Evolutionary conservation across 1,284 basidiomycete genomes (phyloP), one percentile per base, ranked within the genome.

Genomic region (Veloboletus limbatus): DNA sequence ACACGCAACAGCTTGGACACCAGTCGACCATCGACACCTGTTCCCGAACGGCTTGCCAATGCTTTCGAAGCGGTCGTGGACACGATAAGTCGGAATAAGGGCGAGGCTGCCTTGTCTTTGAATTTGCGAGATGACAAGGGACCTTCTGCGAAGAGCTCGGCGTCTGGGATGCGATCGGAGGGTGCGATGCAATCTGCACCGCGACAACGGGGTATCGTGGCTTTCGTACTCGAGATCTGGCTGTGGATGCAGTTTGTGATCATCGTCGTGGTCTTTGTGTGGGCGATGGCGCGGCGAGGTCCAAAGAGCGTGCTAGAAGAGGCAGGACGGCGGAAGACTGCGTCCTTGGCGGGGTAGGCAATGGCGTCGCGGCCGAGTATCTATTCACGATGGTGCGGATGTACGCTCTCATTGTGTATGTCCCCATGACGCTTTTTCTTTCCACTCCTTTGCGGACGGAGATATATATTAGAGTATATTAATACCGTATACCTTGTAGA

Each of bases 231-330:
- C 34, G 82, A 87, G 66, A 59, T 85, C 18, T 90, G 88, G 88
- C 63, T 90, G 47, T 88, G 87, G 86, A 61, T 88, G 43, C 87
- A 90, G 64, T 89, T 90, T 59, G 69, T 62, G 8, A 72, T 88
- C 49, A 79, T 90, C 51, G 74, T 90, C 20, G 48, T 82, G 33
- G 80, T 89, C 37, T 89, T 90, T 62, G 61, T 90, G 47, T 89
- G 79, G 74, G 77, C 83, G 30, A 85, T 89, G 82, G 85, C 85
- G 48, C 79, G 73, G 63, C 74, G 78, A 22, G 88, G 87, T 7
- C 87, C 87, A 2, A 82, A 81, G 69, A 75, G 75, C 42, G 77
- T 89, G 38, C 56, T 89, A 47, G 69, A 70, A 30, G 76, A 80
- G 51, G 73, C 75, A 13, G 76, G 76, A 40, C 68, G 67, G 54